Conservation (phyloP, 805 yeast genomes). For the Ogataea salicorniae region DNA sequence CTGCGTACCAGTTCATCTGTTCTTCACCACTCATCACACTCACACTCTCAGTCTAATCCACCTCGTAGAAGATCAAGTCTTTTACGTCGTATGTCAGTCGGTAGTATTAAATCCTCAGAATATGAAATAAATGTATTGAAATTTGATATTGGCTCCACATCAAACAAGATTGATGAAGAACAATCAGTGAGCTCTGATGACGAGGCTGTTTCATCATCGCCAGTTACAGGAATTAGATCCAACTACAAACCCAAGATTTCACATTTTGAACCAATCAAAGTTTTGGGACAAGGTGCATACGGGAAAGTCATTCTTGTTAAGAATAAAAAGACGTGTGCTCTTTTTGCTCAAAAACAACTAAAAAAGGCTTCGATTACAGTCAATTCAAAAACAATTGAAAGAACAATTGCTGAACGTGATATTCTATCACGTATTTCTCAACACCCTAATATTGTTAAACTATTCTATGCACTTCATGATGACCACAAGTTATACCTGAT, state of each 20-base stretch:
- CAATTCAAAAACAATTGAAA: conserved; percentile 46
- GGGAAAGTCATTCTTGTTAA: conserved; percentile 78
- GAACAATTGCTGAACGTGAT: conserved; percentile 72
- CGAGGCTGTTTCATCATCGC: not conserved
- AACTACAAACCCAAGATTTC: conserved; percentile 22
- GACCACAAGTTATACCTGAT: conserved; percentile 63
- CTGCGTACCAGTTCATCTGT: conserved; percentile 1
- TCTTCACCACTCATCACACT: not conserved
- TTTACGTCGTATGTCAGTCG: conserved; percentile 25
- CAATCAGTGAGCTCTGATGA: conserved; percentile 6
- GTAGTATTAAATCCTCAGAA: conserved; percentile 9
- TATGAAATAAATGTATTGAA: conserved; percentile 2
- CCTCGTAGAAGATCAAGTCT: conserved; percentile 25
- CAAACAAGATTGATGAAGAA: conserved; percentile 2
- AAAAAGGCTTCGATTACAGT: conserved; percentile 72
- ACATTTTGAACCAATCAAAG: conserved; percentile 68
- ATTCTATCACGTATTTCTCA: conserved; percentile 57
- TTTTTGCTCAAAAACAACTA: conserved; percentile 82
- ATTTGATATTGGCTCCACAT: conserved; percentile 8
- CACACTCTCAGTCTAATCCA: not conserved
- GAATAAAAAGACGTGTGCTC: conserved; percentile 49
- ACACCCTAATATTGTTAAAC: conserved; percentile 79
- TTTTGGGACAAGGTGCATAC: conserved; percentile 81
- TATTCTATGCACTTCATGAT: conserved; percentile 83
- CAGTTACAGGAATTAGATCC: not conserved